These are phyloP conservation scores for Neophaeococcomyces aloes DNA, from an alignment of 2,329 filamentous ascomycete genomes.

Conservation along the genomic window DNA sequence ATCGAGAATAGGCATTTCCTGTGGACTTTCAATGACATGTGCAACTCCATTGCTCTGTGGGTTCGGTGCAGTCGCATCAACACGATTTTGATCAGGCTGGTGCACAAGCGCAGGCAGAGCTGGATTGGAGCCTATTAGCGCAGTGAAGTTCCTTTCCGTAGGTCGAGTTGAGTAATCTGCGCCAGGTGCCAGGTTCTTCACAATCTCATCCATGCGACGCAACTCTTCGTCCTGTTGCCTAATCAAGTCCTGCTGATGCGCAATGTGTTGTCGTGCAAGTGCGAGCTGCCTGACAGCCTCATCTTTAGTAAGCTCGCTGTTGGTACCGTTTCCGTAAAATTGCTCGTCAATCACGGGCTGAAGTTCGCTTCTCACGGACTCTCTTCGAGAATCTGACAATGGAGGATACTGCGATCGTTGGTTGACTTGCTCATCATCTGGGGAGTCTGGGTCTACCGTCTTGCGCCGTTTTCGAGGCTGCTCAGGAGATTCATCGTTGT, in stretches of 20 bases:
- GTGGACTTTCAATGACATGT: background rate
- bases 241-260: conserved; percentile 11
- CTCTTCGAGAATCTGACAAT: background rate
- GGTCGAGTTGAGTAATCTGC: background rate
- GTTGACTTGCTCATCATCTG: background rate
- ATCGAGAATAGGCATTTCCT: background rate
- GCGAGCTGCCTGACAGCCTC: conserved; percentile 5
- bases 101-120: conserved; percentile 1
- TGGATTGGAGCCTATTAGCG: background rate
- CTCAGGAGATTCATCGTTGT: conserved; percentile 7
- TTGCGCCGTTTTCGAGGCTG: conserved; percentile 10
- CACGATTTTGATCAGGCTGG: background rate
- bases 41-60: conserved; percentile 1
- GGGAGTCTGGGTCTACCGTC: conserved; percentile 5
- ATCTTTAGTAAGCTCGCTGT: background rate
- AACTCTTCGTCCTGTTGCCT: conserved; percentile 6
- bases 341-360: conserved; percentile 2
- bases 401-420: background rate
- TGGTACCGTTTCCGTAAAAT: conserved; percentile 2
- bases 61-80: background rate
- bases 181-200: conserved; percentile 1
- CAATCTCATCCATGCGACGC: background rate
- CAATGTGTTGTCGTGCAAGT: conserved; percentile 8
- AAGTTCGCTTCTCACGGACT: conserved; percentile 1
- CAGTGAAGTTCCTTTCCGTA: conserved; percentile 2